A percentile compares a stretch with the other conserved stretches of the same genome.
Evolutionary conservation across 768 basidiomycete species (phyloP).

Genomic region (Leccinellum albellum): DNA sequence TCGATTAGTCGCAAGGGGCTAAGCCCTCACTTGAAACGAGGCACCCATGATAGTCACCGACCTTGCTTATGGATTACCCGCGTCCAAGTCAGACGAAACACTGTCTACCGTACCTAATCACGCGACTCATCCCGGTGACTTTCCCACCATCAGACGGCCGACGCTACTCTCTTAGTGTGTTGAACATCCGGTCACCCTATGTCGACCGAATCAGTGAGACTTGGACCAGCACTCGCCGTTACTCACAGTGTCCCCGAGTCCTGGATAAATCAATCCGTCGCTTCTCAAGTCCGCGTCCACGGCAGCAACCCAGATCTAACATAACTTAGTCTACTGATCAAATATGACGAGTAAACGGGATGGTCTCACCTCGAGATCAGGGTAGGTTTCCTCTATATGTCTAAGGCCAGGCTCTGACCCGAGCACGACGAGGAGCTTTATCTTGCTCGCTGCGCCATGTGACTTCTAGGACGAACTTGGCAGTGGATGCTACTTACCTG

Average conservation of each 20-base stretch:
- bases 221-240: neutral
- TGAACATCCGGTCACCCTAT: conserved; percentile 84
- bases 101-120: neutral
- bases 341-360: neutral
- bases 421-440: conserved; percentile 81
- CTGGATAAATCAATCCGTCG: conserved; percentile 83
- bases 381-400: conserved; percentile 61
- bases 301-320: conserved; percentile 82
- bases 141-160: neutral
- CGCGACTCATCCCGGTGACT: neutral
- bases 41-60: no score
- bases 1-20: no score
- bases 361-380: conserved; percentile 68
- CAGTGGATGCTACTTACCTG: conserved; percentile 40
- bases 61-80: neutral
- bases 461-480: neutral
- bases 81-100: neutral
- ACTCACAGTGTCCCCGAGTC: conserved; percentile 85
- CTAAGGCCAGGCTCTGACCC: conserved; percentile 73
- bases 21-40: neutral
- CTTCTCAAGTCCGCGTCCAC: conserved; percentile 69
- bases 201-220: conserved; percentile 1
- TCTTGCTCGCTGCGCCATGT: conserved; percentile 47
- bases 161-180: conserved; percentile 51
- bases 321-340: neutral